phyloP scores from a whole-genome alignment of 805 yeast genomes.

The Cyberlindnera sargentensis region DNA sequence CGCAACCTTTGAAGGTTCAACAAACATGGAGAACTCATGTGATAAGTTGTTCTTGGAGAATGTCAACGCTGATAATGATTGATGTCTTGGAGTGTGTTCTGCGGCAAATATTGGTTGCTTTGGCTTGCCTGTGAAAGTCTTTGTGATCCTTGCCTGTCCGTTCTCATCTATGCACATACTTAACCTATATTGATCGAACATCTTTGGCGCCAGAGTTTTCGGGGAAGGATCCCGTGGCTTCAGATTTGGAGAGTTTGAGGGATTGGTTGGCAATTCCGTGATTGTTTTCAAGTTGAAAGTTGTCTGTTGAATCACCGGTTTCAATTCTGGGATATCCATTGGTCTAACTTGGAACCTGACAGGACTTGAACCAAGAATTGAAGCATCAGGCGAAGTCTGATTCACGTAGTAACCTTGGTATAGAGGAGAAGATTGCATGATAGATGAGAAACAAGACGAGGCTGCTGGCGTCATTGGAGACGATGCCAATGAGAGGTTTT shows the following conservation, averaged over 20 bases:
- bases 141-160: slow-evolving; percentile 21
- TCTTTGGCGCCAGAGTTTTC: background rate
- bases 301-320: background rate
- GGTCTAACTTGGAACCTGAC: slow-evolving; percentile 22
- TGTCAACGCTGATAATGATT: slow-evolving; percentile 12
- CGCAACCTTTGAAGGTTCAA: slow-evolving; percentile 19
- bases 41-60: slow-evolving; percentile 3
- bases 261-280: slow-evolving; percentile 14
- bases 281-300: slow-evolving; percentile 1
- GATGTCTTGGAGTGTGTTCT: slow-evolving; percentile 16
- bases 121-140: slow-evolving; percentile 4
- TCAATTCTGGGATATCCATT: slow-evolving; percentile 11
- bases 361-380: slow-evolving; percentile 17
- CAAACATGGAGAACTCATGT: slow-evolving; percentile 12
- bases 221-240: slow-evolving; percentile 3
- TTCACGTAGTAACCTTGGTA: slow-evolving; percentile 23
- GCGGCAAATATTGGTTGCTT: background rate
- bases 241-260: slow-evolving; percentile 16
- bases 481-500: slow-evolving; percentile 7
- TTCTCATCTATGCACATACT: slow-evolving; percentile 19
- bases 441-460: slow-evolving; percentile 24
- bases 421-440: slow-evolving; percentile 25
- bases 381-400: slow-evolving; percentile 18
- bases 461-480: slow-evolving; percentile 24
- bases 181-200: slow-evolving; percentile 8